phyloP scores from a whole-genome alignment of 106 monocot species.

The Alisma plantagoaquatica region DNA sequence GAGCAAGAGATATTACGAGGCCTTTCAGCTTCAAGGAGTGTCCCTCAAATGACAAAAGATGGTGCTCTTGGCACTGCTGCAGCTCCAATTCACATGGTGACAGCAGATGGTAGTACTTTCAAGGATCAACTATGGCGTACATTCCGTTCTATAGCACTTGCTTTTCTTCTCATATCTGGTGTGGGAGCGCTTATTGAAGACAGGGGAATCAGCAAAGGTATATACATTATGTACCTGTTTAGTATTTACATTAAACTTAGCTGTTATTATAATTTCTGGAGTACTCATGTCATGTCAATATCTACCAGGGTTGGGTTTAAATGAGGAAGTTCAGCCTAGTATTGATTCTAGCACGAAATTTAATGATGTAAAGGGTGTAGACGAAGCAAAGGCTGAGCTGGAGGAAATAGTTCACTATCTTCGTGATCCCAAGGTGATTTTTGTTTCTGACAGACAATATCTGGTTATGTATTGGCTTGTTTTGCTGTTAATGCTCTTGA shows the following conservation, averaged over 20 bases:
- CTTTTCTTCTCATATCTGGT: constrained; percentile 92
- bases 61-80: constrained; percentile 76
- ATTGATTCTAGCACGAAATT: constrained; percentile 94
- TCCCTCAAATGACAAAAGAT: constrained; percentile 50
- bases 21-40: constrained; percentile 48
- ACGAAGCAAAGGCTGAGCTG: constrained; percentile 95
- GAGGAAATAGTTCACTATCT: constrained; percentile 99
- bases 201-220: constrained; percentile 96
- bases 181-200: constrained; percentile 97
- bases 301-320: constrained; percentile 71
- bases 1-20: constrained; percentile 43
- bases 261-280: no score
- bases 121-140: constrained; percentile 97
- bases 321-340: constrained; percentile 96
- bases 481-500: no score
- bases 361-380: constrained; percentile 96
- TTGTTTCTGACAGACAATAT: no score
- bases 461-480: no score
- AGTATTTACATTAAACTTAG: no score
- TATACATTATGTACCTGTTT: no score
- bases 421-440: constrained; percentile 89
- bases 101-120: constrained; percentile 75
- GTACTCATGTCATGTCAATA: no score
- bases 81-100: constrained; percentile 96
- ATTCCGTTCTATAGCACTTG: constrained; percentile 69